Base-by-base conservation (phyloP, 2,329 filamentous ascomycete species). In the Sarocladium kiliense region DNA sequence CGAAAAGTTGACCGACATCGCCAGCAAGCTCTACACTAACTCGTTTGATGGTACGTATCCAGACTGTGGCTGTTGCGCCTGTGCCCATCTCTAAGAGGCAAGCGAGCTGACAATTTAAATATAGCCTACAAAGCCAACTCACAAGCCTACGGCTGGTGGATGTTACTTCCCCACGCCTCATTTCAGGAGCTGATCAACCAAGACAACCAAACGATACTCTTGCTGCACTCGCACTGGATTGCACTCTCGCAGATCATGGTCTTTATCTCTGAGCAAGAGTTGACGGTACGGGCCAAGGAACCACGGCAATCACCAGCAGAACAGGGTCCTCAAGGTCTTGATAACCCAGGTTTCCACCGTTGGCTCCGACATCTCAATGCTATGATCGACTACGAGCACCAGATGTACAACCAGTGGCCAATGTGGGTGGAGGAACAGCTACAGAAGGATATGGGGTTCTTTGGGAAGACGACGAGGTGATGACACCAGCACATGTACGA, bases 111-210 rank as follows among this genome's bases (percentile, higher is more conserved):
- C 19, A 4, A n/a, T n/a, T 26, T n/a, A 25, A 14, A 18, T 11
- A 3, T 37, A 79, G 79, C 78, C 16, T 81, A 81, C 62, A 69
- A 74, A 58, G 67, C 74, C n/a, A 71, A 81, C 54, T 71, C 70
- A 41, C 66, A 71, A 54, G 77, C 80, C 60, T 82, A 80, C 62
- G 71, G 64, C 3, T 83, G 79, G 80, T 82, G 79, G 79, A 82
- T 82, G 72, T 72, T 78, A 64, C 71, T 83, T 7, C 75, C 78
- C 9, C 79, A 82, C 59, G 69, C 72, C 34, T 68, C 73, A 49
- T 82, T 83, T 64, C 74, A 77, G 58, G 68, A 69, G 51, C 65
- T 83, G 54, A 71, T 82, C 59, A 74, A 80, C 62, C 66, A 73
- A 26, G 59, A 61, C 26, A 76, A 75, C 61, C 77, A 77, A 61